Evolutionary conservation across 345 rosid genomes (phyloP).

Genomic region (Corchorus capsularis): DNA sequence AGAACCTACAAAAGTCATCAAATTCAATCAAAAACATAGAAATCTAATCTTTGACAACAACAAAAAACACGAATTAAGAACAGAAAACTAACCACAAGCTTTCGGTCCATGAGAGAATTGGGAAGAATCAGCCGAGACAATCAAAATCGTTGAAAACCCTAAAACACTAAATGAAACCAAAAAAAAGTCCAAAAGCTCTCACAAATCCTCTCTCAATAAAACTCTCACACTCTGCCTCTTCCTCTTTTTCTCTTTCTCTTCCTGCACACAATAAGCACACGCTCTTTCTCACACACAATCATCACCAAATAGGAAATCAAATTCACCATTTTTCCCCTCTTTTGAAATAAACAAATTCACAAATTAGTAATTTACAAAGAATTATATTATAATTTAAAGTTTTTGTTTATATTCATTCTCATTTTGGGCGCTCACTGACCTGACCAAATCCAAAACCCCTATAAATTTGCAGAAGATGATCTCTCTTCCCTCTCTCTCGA

Average conservation of each 20-base stretch:
- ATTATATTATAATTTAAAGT: not conserved
- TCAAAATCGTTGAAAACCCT: slow-evolving; percentile 38
- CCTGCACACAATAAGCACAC: slow-evolving; percentile 80
- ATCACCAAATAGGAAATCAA: slow-evolving; percentile 52
- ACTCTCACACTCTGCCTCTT: slow-evolving; percentile 57
- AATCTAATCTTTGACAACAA: not conserved
- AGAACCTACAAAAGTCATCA: slow-evolving; percentile 50
- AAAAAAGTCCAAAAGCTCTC: slow-evolving; percentile 2
- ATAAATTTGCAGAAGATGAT: slow-evolving; percentile 13
- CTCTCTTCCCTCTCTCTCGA: not conserved
- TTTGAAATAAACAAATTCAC: not conserved
- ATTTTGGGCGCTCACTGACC: slow-evolving; percentile 18
- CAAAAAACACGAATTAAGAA: not conserved
- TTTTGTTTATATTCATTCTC: not conserved
- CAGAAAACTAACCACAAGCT: slow-evolving; percentile 71
- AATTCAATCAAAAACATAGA: not conserved
- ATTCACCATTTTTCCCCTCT: not conserved
- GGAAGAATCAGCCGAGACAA: slow-evolving; percentile 10
- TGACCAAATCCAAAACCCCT: slow-evolving; percentile 16
- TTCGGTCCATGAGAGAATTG: slow-evolving; percentile 55
- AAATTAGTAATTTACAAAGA: not conserved
- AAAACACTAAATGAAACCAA: slow-evolving; percentile 37
- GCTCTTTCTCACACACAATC: slow-evolving; percentile 78
- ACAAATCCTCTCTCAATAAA: slow-evolving; percentile 45
- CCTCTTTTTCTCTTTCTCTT: slow-evolving; percentile 40